These are phyloP conservation scores for Alternaria triticina DNA, from an alignment of 2,329 filamentous ascomycete species.

Conservation along the genomic window DNA sequence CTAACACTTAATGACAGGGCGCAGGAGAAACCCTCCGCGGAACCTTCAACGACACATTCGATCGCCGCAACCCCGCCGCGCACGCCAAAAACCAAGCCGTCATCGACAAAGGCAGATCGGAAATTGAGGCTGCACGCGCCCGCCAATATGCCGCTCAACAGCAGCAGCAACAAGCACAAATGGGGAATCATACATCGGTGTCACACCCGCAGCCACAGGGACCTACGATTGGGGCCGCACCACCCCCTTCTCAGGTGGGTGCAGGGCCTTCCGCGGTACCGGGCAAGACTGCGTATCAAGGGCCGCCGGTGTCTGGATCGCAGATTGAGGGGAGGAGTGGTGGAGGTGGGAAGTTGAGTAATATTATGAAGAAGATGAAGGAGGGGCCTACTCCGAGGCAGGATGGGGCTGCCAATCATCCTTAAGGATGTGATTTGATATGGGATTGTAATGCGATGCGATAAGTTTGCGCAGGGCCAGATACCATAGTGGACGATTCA, in stretches of 20 bases:
- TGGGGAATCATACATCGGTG: constrained; percentile 12
- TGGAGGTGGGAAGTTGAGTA: constrained; percentile 36
- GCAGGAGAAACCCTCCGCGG: constrained; percentile 46
- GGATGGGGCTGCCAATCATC: constrained; percentile 7
- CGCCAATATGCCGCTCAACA: constrained; percentile 9
- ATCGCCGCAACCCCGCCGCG: constrained; percentile 37
- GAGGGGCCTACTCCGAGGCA: constrained; percentile 29
- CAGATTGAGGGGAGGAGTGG: constrained; percentile 30
- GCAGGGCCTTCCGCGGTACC: constrained; percentile 1
- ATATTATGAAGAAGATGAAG: constrained; percentile 44
- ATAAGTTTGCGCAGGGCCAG: neutral
- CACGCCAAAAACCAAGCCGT: constrained; percentile 43
- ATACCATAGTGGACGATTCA: neutral
- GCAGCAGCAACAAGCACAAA: neutral
- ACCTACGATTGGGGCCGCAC: neutral
- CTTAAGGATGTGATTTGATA: neutral
- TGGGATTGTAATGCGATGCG: neutral
- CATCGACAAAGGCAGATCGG: constrained; percentile 39
- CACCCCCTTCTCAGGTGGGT: neutral
- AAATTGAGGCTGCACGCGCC: constrained; percentile 37
- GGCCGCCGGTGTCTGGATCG: constrained; percentile 30
- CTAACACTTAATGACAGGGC: constrained; percentile 29
- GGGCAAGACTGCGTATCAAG: constrained; percentile 20
- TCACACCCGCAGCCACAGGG: constrained; percentile 1
- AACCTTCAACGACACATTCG: constrained; percentile 42